phyloP scores from a whole-genome alignment of 2,329 filamentous ascomycete species.

The Pestalotiopsis sp. region DNA sequence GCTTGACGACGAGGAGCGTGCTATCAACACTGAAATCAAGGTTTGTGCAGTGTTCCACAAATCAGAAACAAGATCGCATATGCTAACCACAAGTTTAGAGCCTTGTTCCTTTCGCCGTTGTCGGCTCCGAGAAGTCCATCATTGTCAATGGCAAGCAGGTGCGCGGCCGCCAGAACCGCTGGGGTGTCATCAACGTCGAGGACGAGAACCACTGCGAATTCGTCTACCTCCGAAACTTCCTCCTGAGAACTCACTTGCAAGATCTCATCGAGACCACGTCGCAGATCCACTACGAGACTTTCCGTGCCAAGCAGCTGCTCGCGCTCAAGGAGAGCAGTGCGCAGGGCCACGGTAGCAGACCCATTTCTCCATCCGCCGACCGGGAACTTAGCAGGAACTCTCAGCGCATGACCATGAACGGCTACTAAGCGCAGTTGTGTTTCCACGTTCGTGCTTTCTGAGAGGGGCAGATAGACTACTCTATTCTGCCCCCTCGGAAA shows the following conservation, averaged over 20 bases:
- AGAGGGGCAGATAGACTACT: constrained; percentile 21
- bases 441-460: constrained; percentile 25
- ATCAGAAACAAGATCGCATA: not conserved
- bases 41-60: constrained; percentile 48
- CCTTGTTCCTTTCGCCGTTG: constrained; percentile 95
- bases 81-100: constrained; percentile 52
- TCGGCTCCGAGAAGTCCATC: constrained; percentile 97
- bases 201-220: constrained; percentile 99
- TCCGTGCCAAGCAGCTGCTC: constrained; percentile 98
- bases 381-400: constrained; percentile 96
- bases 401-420: constrained; percentile 98
- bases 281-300: constrained; percentile 99
- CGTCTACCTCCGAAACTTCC: constrained; percentile 96
- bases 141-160: constrained; percentile 98
- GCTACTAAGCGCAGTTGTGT: constrained; percentile 68
- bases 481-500: constrained; percentile 13
- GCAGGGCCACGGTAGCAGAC: constrained; percentile 79
- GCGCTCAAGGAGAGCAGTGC: constrained; percentile 98
- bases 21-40: constrained; percentile 95
- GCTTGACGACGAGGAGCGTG: constrained; percentile 94
- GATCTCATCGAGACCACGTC: constrained; percentile 99
- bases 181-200: constrained; percentile 99
- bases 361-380: constrained; percentile 93
- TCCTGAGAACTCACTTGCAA: constrained; percentile 96
- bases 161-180: constrained; percentile 96